Conservation (phyloP, 768 basidiomycete species). For the Tephrocybe sp. region DNA sequence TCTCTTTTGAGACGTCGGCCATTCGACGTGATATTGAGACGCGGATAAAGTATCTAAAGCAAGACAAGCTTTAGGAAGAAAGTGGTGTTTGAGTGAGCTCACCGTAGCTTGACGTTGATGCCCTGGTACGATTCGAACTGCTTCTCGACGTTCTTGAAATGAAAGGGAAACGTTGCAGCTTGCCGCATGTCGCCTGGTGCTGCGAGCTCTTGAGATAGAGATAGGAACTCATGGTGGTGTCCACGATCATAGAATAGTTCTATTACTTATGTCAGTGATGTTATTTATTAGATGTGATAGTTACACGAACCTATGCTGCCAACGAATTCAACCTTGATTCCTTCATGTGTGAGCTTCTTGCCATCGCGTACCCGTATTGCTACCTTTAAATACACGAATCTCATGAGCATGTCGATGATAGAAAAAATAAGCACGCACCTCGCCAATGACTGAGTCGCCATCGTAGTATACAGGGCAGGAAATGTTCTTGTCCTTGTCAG, state of each 20-base stretch:
- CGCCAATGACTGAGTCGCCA: constrained; percentile 87
- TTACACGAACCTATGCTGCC: constrained; percentile 91
- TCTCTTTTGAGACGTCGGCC: constrained; percentile 92
- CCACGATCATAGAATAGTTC: constrained; percentile 97
- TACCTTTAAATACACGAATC: constrained; percentile 47
- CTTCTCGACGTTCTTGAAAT: constrained; percentile 99
- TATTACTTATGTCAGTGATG: too few species aligned
- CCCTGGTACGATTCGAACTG: constrained; percentile 98
- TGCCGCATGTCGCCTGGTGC: constrained; percentile 97
- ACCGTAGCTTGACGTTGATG: constrained; percentile 98
- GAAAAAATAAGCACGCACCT: constrained; percentile 57
- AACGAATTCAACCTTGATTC: constrained; percentile 97
- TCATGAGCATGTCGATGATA: too few species aligned
- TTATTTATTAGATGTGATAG: too few species aligned
- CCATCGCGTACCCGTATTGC: constrained; percentile 90
- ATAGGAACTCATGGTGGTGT: constrained; percentile 97
- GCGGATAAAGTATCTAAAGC: constrained; percentile 82
- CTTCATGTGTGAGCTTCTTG: constrained; percentile 92
- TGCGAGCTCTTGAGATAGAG: constrained; percentile 91
- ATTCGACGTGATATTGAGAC: constrained; percentile 89
- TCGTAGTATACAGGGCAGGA: constrained; percentile 95
- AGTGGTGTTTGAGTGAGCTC: constrained; percentile 23
- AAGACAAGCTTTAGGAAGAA: constrained; percentile 9
- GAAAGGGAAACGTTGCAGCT: constrained; percentile 94
- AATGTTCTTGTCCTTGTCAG: constrained; percentile 82